Evolutionary conservation across 1,284 basidiomycete species (phyloP).

Genomic region (Ceratobasidium papillatum): DNA sequence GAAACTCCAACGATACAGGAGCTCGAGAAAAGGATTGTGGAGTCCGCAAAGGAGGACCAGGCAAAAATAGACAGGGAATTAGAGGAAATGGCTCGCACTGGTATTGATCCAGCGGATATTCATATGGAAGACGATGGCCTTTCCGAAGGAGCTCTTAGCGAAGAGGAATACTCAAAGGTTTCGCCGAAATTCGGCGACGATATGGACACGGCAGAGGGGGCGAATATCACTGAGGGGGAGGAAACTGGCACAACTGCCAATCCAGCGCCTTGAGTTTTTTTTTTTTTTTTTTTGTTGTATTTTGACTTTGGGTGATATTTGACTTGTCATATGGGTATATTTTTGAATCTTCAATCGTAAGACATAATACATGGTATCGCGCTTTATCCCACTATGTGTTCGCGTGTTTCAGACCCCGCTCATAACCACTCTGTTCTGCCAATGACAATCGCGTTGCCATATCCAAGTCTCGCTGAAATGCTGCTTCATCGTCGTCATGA

Average conservation of each 20-base stretch:
- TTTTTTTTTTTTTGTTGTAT: not conserved
- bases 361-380: not conserved
- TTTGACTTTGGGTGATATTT: not conserved
- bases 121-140: not conserved
- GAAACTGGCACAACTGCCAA: not conserved
- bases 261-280: not conserved
- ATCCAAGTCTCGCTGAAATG: conserved; percentile 53
- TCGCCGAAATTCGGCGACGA: not conserved
- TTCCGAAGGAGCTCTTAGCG: conserved; percentile 19
- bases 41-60: conserved; percentile 9
- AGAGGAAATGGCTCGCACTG: conserved; percentile 6
- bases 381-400: not conserved
- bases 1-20: conserved; percentile 30
- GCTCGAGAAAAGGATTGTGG: conserved; percentile 14
- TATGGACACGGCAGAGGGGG: not conserved
- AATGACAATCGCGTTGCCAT: conserved; percentile 54
- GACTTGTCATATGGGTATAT: not conserved
- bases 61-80: conserved; percentile 16
- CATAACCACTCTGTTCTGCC: conserved; percentile 51
- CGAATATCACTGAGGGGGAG: not conserved
- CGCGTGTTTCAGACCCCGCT: conserved; percentile 42
- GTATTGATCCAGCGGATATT: not conserved
- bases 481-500: conserved; percentile 50
- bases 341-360: not conserved
- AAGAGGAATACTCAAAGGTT: not conserved